phyloP scores from a whole-genome alignment of 1,284 basidiomycete genomes.

The Stygiomarasmius scandens region DNA sequence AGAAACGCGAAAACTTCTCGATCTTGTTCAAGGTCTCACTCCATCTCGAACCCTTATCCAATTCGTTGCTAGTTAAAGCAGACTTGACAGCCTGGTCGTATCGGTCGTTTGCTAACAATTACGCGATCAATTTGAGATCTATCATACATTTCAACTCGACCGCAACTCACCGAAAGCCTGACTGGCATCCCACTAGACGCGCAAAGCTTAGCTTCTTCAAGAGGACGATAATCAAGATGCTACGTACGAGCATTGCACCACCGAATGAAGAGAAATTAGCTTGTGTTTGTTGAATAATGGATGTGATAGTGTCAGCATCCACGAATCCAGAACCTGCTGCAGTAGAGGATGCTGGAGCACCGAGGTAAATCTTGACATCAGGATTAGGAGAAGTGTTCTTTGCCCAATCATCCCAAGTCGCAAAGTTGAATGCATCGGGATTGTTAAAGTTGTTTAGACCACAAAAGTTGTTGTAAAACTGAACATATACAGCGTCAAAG shows the following conservation, averaged over 20 bases:
- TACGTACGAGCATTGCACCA: conserved; percentile 57
- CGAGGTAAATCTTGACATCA: conserved; percentile 65
- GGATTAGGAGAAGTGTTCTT: conserved; percentile 57
- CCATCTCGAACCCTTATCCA: neutral
- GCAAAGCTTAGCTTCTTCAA: neutral
- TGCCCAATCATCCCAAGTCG: conserved; percentile 63
- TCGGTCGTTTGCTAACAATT: conserved; percentile 47
- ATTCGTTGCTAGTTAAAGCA: conserved; percentile 37
- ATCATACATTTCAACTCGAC: neutral
- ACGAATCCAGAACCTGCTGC: conserved; percentile 59
- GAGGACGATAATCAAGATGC: neutral
- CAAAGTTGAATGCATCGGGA: neutral
- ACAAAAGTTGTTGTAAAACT: conserved; percentile 64
- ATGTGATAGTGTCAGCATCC: conserved; percentile 44
- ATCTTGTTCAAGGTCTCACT: neutral
- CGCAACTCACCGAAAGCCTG: conserved; percentile 30
- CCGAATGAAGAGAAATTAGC: conserved; percentile 64
- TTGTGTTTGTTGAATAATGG: conserved; percentile 46
- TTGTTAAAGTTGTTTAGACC: conserved; percentile 39
- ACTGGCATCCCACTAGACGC: conserved; percentile 31
- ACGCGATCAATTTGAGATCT: neutral
- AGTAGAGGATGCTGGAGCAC: conserved; percentile 53
- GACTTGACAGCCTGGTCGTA: conserved; percentile 57
- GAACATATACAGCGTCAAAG: conserved; percentile 68
- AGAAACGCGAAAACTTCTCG: conserved; percentile 9